phyloP scores from a whole-genome alignment of 331 rosid species.

The Prunus yedoensis region DNA sequence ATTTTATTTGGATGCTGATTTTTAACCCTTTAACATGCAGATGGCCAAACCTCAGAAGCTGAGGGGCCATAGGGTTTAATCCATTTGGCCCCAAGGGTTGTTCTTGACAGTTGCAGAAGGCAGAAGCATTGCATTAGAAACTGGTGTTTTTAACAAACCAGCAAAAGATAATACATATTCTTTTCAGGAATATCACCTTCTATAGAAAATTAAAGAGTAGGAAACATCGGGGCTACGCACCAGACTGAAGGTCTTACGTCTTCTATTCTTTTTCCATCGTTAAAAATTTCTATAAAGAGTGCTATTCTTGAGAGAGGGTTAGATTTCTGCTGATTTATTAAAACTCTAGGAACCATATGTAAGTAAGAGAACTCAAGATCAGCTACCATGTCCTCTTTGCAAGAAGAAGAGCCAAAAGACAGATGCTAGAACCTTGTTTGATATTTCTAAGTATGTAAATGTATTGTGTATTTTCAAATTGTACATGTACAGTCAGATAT shows the following conservation, averaged over 20 bases:
- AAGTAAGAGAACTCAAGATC: neutral
- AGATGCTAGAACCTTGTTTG: neutral
- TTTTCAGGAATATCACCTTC: neutral
- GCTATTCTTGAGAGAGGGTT: neutral
- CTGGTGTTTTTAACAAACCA: neutral
- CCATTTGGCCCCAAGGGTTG: neutral
- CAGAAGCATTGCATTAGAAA: neutral
- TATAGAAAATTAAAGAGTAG: neutral
- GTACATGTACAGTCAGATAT: neutral
- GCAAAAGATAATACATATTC: neutral
- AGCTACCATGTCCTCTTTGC: neutral
- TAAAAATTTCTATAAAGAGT: neutral
- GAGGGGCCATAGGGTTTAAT: neutral
- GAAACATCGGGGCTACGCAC: neutral
- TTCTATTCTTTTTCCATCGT: neutral
- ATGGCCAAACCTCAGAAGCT: slow-evolving; percentile 18
- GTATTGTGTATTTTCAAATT: neutral
- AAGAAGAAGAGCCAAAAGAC: neutral
- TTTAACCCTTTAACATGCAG: slow-evolving; percentile 15
- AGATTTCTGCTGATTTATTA: neutral
- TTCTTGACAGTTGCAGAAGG: neutral
- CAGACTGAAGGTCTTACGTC: neutral
- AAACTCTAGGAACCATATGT: neutral
- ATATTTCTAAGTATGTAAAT: neutral
- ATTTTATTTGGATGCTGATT: neutral